phyloP scores from a whole-genome alignment of 768 basidiomycete species.

The Jaapia argillacea region DNA sequence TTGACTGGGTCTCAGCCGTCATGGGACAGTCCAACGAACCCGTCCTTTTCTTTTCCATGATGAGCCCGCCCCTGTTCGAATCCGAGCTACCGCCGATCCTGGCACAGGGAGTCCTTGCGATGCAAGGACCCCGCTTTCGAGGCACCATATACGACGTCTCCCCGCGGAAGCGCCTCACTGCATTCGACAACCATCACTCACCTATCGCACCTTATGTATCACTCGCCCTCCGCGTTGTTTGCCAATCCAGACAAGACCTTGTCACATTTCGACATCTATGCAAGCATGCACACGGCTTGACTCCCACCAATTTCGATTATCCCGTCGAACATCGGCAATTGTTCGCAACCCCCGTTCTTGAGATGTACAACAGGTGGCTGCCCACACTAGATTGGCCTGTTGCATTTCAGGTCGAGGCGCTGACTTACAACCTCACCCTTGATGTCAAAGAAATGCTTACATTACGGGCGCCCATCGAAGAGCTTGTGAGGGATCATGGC shows the following conservation, averaged over 20 bases:
- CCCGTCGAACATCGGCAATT: slow-evolving; percentile 30
- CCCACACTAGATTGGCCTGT: slow-evolving; percentile 33
- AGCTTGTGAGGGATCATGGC: slow-evolving; percentile 21
- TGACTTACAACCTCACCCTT: slow-evolving; percentile 26
- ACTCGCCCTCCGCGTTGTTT: slow-evolving; percentile 41
- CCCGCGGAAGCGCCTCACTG: slow-evolving; percentile 2
- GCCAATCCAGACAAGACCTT: slow-evolving; percentile 23
- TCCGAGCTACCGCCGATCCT: slow-evolving; percentile 1
- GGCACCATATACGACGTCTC: not conserved
- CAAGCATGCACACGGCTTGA: slow-evolving; percentile 23
- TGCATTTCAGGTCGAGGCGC: slow-evolving; percentile 50
- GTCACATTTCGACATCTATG: slow-evolving; percentile 28
- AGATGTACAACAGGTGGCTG: slow-evolving; percentile 23
- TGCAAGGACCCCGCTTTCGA: not conserved
- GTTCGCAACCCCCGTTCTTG: slow-evolving; percentile 29
- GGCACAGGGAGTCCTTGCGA: not conserved
- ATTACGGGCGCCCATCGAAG: slow-evolving; percentile 25
- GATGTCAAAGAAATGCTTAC: slow-evolving; percentile 41
- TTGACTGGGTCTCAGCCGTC: slow-evolving; percentile 27
- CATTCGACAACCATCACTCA: slow-evolving; percentile 19
- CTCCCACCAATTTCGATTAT: slow-evolving; percentile 20
- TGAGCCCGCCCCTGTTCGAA: slow-evolving; percentile 31
- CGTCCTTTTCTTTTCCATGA: slow-evolving; percentile 32
- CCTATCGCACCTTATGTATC: slow-evolving; percentile 42
- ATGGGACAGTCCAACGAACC: slow-evolving; percentile 15